Evolutionary conservation across 1,284 basidiomycete genomes (phyloP).

Genomic region (Omphalotus olearius): DNA sequence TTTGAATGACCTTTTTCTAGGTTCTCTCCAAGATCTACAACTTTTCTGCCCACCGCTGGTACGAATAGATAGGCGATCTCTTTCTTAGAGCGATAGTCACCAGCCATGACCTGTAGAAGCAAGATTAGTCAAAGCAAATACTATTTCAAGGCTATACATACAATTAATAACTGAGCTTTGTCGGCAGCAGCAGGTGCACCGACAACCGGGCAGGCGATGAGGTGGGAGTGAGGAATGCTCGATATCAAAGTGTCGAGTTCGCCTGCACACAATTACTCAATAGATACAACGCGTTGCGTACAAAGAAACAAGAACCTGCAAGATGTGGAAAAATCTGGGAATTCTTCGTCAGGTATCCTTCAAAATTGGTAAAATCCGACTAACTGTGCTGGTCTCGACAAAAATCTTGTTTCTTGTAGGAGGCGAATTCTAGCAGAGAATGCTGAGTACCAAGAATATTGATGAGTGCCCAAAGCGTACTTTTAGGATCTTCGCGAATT

Average conservation of each 20-base stretch:
- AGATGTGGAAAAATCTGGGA: conserved; percentile 64
- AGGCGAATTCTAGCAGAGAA: conserved; percentile 30
- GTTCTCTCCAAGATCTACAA: conserved; percentile 71
- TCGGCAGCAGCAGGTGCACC: conserved; percentile 71
- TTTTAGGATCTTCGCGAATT: conserved; percentile 56
- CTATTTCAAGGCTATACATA: background rate
- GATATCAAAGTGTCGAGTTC: conserved; percentile 73
- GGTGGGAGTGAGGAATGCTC: conserved; percentile 54
- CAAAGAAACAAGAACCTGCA: conserved; percentile 42
- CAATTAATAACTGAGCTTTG: conserved; percentile 63
- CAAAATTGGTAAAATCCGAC: conserved; percentile 20
- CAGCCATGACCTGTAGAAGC: conserved; percentile 53
- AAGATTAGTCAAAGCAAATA: background rate
- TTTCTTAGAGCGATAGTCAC: conserved; percentile 83
- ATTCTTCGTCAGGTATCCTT: conserved; percentile 4
- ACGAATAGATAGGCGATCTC: conserved; percentile 72
- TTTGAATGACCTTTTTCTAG: conserved; percentile 59
- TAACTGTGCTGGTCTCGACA: conserved; percentile 77
- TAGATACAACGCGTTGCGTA: too few relatives aligned
- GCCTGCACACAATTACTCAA: conserved; percentile 33
- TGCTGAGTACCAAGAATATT: too few relatives aligned
- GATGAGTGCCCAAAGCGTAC: conserved; percentile 20
- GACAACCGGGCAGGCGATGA: conserved; percentile 81
- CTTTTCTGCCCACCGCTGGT: conserved; percentile 77
- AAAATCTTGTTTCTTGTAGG: conserved; percentile 62